Evolutionary conservation across 495 filamentous ascomycete species (phyloP), one percentile per base, ranked within the genome.

Genomic region (Hypoxylon trugodes): DNA sequence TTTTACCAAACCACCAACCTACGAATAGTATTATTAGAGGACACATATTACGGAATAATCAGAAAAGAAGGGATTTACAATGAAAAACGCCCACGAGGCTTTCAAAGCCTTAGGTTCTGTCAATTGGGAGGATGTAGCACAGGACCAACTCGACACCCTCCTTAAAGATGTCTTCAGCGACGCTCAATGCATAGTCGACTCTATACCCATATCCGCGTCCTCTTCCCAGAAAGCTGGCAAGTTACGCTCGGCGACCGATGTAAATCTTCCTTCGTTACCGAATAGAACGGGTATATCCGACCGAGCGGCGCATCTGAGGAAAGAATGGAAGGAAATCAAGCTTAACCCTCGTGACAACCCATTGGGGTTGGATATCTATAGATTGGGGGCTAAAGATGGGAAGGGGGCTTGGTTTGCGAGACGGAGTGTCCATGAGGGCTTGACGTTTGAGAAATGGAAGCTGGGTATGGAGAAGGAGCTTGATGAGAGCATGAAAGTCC

Each of bases 341-440:
- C 66, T 93, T 46, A 81, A 74, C 24, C 66, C 81, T 0, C 86
- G 82, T 59, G 89, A 94, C 5, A 96, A 95, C 65, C 92, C 91
- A 4, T 76, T 92, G 8, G 87, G 82, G 0, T 84, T 97, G 13
- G 76, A 80, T 18, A 84, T 97, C 9, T 96, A 92, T 76, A 97
- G 96, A 70, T 78, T 95, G 21, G 72, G 79, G 0, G 86, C 88
- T 0, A 86, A 88, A 53, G 95, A 97, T 68, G 89, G 92, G 2
- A 88, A 88, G 42, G 95, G 94, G 0, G 80, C 86, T 2, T 98
- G 94, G 94, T 98, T 97, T 74, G 92, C 90, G 7, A 76, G 95
- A 52, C 80, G 92, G 22, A 96, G 91, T 65, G 80, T 97, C 12
- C 93, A 97, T 58, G 84, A 88, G 62, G 65, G 52, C 5, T 69